These are phyloP conservation scores for Rusavskia elegans DNA, from an alignment of 495 filamentous ascomycete species.

Conservation along the genomic window DNA sequence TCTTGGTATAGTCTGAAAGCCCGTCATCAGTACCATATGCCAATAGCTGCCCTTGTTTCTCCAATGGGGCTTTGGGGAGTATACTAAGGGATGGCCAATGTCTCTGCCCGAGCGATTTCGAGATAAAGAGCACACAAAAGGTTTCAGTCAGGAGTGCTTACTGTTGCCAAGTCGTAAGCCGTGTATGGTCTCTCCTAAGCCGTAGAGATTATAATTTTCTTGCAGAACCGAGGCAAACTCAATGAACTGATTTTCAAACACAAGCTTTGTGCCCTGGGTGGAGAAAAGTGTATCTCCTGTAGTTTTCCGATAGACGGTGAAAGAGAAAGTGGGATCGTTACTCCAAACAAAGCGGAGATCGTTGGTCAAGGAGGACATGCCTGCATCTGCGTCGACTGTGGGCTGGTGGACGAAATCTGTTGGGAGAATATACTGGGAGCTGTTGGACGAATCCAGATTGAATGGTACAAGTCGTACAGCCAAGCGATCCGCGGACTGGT, in stretches of 20 bases:
- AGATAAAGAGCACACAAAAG: not conserved
- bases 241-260: conserved; percentile 50
- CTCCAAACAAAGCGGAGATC: conserved; percentile 42
- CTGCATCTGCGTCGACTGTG: conserved; percentile 23
- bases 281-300: conserved; percentile 43
- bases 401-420: conserved; percentile 47
- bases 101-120: too few relatives aligned
- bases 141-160: not conserved
- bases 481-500: conserved; percentile 37
- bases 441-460: conserved; percentile 44
- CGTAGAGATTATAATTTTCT: conserved; percentile 46
- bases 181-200: conserved; percentile 44
- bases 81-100: too few relatives aligned
- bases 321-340: conserved; percentile 44
- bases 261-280: conserved; percentile 36
- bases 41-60: not conserved
- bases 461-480: conserved; percentile 42
- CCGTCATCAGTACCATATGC: not conserved
- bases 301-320: conserved; percentile 37
- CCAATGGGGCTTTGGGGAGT: too few relatives aligned
- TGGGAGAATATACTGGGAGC: conserved; percentile 51
- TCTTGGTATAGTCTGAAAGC: conserved; percentile 33
- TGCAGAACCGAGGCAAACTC: conserved; percentile 43
- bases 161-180: conserved; percentile 39
- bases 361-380: conserved; percentile 17